Base-by-base conservation (phyloP, 108 stramenopile genomes). In the Parietichytrium sp. region DNA sequence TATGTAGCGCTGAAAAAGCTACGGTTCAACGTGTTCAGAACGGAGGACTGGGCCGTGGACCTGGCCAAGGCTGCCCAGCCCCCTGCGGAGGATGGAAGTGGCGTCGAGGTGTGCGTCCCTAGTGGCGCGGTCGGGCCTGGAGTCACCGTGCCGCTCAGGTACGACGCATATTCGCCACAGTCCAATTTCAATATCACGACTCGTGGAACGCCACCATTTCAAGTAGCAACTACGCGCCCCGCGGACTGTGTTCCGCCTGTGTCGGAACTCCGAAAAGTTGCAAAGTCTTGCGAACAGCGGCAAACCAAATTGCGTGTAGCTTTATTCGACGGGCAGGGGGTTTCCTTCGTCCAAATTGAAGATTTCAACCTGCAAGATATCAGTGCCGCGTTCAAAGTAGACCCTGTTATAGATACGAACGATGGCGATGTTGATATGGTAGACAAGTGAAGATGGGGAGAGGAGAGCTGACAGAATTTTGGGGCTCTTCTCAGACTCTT, bases 281-380 rank as follows among this genome's bases (percentile, higher is more conserved):
- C 61, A n/a, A 36, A 45, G 20, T 33, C 61, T 12, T 72, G 61
- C 42, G 61, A 72, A 6, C 38, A 10, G 6, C 38, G 45, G 20
- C 38, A 42, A 33, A 72, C 61, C 61, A 72, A 72, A 42, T 27
- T 72, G 8, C 61, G 61, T 45, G 25, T 72, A 42, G 61, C 61
- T 16, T n/a, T 72, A 33, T 72, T 72, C 45, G 61, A 72, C 20
- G 61, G 61, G 10, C 61, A 72, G 20, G 61, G 38, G 8, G 61
- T 72, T 23, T 72, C 61, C 38, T 72, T 72, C 2, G 61, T 72
- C 6, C 61, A 72, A 42, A 42, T 72, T 1, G 61, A 72, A 38
- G 61, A 72, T 27, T 72, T 45, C 20, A 42, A 72, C 20, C 20
- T 72, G 6, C 61, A 72, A 38, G 61, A 72, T 72, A 72, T 72